Conservation (phyloP, 2,329 filamentous ascomycete genomes). For the Diplodia seriata region DNA sequence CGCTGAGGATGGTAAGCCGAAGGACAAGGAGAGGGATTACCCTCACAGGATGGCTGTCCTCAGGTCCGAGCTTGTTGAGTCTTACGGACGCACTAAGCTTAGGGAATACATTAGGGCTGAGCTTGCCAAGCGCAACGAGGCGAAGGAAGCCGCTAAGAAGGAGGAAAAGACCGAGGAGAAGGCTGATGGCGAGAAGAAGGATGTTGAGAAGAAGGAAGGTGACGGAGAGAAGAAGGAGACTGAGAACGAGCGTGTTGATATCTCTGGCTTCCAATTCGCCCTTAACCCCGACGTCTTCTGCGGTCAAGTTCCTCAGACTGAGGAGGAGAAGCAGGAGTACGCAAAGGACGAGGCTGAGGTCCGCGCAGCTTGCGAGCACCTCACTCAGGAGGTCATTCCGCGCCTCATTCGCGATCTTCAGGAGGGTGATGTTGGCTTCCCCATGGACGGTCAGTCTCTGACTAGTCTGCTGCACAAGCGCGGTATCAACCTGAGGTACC, state of each 20-base stretch:
- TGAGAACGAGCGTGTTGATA: slow-evolving; percentile 75
- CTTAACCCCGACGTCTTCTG: slow-evolving; percentile 97
- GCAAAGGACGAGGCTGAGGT: slow-evolving; percentile 87
- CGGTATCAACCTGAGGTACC: slow-evolving; percentile 94
- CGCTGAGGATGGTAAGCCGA: slow-evolving; percentile 55
- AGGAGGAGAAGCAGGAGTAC: slow-evolving; percentile 86
- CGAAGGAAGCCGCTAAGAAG: slow-evolving; percentile 44
- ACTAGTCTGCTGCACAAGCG: slow-evolving; percentile 91
- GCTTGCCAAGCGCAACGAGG: slow-evolving; percentile 54
- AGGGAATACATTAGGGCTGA: slow-evolving; percentile 86
- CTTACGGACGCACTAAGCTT: slow-evolving; percentile 83
- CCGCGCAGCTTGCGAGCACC: slow-evolving; percentile 78
- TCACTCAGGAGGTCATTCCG: slow-evolving; percentile 81
- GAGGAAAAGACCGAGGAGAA: slow-evolving; percentile 45
- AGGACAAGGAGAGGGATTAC: slow-evolving; percentile 65
- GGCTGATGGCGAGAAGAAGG: slow-evolving; percentile 42
- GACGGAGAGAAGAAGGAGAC: slow-evolving; percentile 41
- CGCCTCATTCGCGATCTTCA: slow-evolving; percentile 84
- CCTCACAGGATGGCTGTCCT: slow-evolving; percentile 97
- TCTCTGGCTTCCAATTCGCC: slow-evolving; percentile 84
- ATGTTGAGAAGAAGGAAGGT: slow-evolving; percentile 36
- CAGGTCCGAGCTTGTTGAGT: slow-evolving; percentile 86
- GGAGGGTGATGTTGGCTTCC: slow-evolving; percentile 93
- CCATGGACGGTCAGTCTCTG: slow-evolving; percentile 96
- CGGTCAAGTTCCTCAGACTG: slow-evolving; percentile 86